These are phyloP conservation scores for Multifurca ochricompacta DNA, from an alignment of 768 basidiomycete genomes.

Conservation along the genomic window DNA sequence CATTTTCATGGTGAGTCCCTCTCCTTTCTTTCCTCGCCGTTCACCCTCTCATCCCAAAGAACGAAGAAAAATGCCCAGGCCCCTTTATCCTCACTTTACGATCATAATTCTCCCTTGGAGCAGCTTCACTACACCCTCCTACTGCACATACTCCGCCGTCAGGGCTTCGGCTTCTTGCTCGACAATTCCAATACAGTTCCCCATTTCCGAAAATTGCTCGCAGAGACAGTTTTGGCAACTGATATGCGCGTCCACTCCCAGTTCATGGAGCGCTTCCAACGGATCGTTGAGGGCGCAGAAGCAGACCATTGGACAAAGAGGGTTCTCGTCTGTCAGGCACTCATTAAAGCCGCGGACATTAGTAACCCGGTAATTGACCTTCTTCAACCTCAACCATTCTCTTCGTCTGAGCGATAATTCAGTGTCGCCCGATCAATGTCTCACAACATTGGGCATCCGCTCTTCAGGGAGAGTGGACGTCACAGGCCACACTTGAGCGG, in stretches of 20 bases:
- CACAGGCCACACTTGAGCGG: conserved; percentile 81
- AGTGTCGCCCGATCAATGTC: conserved; percentile 91
- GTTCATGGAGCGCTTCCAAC: conserved; percentile 67
- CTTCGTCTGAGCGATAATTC: conserved; percentile 2
- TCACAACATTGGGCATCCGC: conserved; percentile 91
- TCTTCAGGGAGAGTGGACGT: conserved; percentile 83
- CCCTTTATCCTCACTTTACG: conserved; percentile 81
- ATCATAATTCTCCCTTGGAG: conserved; percentile 85
- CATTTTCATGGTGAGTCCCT: conserved; percentile 73
- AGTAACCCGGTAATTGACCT: conserved; percentile 80
- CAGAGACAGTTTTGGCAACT: conserved; percentile 79
- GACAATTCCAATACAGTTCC: conserved; percentile 43
- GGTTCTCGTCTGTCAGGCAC: conserved; percentile 74
- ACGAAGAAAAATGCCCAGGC: conserved; percentile 86
- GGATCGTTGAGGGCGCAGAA: conserved; percentile 36
- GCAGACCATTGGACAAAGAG: conserved; percentile 37
- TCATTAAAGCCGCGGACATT: conserved; percentile 98
- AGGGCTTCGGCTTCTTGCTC: conserved; percentile 64
- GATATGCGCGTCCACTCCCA: conserved; percentile 89
- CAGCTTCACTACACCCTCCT: conserved; percentile 85
- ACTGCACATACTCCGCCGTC: conserved; percentile 67
- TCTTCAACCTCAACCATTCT: background rate
- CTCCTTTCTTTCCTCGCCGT: background rate
- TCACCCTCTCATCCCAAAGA: conserved; percentile 10
- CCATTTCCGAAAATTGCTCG: conserved; percentile 66